Evolutionary conservation across 495 filamentous ascomycete genomes (phyloP), one percentile per base, ranked within the genome.

Genomic region (Cairneyella variabilis): DNA sequence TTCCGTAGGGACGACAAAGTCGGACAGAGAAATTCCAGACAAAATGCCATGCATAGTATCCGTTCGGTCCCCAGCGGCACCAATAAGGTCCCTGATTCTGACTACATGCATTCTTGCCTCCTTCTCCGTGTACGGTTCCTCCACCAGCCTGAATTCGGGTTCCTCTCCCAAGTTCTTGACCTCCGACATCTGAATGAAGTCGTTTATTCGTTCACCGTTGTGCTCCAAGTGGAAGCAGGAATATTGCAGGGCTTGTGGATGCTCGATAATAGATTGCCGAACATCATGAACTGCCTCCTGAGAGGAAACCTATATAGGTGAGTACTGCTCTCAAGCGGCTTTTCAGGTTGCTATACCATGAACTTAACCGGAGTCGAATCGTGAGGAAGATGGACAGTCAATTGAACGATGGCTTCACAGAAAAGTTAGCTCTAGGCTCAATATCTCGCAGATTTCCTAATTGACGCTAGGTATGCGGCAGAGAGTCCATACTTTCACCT

Each of bases 81-180:
- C 95, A 52, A 99, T 88, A 42, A 99, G 75, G 59, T 99, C 95
- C 56, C 95, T 76, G 48, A 96, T 83, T 45, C 95, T 79, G 39
- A 97, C 80, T 44, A 97, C 71, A 69, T 99, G 95, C 76, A 97
- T 85, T 55, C 95, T 85, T 44, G 95, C 92, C 69, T 97, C 93
- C 76, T 96, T 97, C 73, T 97, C 95, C 21, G 90, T 99, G 68
- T 99, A 99, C 16, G 95, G 89, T 64, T 99, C 95, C 70, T 97
- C 90, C 37, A 97, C 83, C 54, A 99, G 72, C 28, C 76, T 78
- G 34, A 97, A 74, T 65, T 89, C 84, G 10, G 90, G 84, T 49
- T 86, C 84, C 8, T 83, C 71, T 32, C 77, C 78, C 26, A 97
- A 77, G 38, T 77, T 91, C n/a, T 83, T 75, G 18, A 97, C 86